Evolutionary conservation across 2,329 filamentous ascomycete genomes (phyloP).

Genomic region (Aspergillus versicolor): DNA sequence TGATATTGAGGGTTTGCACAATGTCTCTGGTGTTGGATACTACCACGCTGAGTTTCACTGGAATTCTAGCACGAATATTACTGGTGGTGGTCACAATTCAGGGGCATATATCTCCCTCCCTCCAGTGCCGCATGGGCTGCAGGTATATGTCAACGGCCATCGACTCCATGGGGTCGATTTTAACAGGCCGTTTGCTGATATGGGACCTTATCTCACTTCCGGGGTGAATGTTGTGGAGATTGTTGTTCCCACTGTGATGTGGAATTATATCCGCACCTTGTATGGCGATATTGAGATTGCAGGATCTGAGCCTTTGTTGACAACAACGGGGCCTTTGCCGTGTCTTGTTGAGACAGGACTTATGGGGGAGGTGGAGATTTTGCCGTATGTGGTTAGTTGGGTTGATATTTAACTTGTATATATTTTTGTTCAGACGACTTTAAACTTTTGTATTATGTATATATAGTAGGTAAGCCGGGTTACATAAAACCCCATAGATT

Average conservation of each 20-base stretch:
- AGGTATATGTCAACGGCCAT: conserved; percentile 15
- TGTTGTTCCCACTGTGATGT: not conserved
- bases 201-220: not conserved
- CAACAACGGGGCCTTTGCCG: not conserved
- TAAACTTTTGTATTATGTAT: not conserved
- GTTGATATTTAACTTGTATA: not conserved
- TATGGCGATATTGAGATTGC: not conserved
- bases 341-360: not conserved
- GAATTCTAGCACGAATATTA: not conserved
- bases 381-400: not conserved
- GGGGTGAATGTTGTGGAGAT: not conserved
- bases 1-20: not conserved
- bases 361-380: not conserved
- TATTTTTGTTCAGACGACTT: no score
- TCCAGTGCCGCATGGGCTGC: conserved; percentile 8
- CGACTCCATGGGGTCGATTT: conserved; percentile 15
- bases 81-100: not conserved
- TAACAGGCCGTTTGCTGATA: not conserved
- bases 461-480: not conserved
- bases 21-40: conserved; percentile 12
- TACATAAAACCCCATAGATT: conserved; percentile 18
- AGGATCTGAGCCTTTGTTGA: not conserved
- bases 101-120: conserved; percentile 19
- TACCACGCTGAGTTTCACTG: conserved; percentile 17
- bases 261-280: not conserved